Evolutionary conservation across 441 rosid genomes (phyloP).

Genomic region (Pelargonium cotyledonis): DNA sequence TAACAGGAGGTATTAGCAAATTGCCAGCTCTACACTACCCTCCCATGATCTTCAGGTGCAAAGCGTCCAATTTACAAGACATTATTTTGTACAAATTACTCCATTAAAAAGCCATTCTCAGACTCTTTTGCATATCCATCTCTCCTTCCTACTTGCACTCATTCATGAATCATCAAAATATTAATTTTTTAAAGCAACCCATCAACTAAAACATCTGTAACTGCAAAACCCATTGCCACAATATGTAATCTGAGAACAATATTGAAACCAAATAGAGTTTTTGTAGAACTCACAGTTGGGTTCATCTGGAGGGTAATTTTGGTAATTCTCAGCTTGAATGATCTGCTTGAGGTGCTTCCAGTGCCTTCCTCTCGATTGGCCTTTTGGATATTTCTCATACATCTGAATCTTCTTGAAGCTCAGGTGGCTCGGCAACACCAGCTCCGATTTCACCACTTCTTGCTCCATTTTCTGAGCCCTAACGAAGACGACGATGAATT

Average conservation of each 20-base stretch:
- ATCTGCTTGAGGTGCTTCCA: conserved; percentile 98
- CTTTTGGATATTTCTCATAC: conserved; percentile 81
- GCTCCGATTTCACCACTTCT: conserved; percentile 60
- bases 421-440: conserved; percentile 58
- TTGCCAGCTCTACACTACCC: too few relatives aligned
- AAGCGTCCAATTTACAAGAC: too few relatives aligned
- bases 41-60: too few relatives aligned
- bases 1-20: too few relatives aligned
- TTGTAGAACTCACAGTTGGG: conserved; percentile 47
- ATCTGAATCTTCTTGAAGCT: conserved; percentile 72
- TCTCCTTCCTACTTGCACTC: too few relatives aligned
- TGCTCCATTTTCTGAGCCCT: conserved; percentile 40
- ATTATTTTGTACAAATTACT: too few relatives aligned
- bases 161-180: neutral
- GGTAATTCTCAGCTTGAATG: conserved; percentile 77
- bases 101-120: too few relatives aligned
- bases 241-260: too few relatives aligned
- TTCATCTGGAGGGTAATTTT: conserved; percentile 44
- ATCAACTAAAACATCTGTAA: neutral
- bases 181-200: neutral
- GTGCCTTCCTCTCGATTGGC: conserved; percentile 69
- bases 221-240: neutral
- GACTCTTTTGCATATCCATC: too few relatives aligned
- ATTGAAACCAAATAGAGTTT: too few relatives aligned
- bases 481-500: too few relatives aligned